Percentiles rank a stretch among this genome's conserved stretches.
Conservation (phyloP, 371 early-diverging fungal species). For the Amoeboaphelidium occidentale region DNA sequence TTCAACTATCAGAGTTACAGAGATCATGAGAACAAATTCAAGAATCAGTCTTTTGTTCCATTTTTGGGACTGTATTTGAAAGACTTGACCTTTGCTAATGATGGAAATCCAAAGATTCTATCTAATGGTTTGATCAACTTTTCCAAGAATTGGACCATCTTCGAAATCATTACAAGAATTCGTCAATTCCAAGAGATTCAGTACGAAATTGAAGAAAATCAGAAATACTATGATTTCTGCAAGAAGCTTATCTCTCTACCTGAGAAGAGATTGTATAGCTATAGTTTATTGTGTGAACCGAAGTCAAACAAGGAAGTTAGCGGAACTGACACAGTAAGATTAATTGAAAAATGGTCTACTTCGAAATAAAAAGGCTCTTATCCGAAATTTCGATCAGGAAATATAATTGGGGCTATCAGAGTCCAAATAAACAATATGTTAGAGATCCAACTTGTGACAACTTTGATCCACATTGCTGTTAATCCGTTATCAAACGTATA, state of each 20-base stretch:
- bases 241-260: background rate
- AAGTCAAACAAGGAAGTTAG: no score
- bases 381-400: slow-evolving; percentile 51
- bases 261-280: background rate
- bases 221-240: background rate
- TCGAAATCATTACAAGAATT: background rate
- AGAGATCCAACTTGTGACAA: slow-evolving; percentile 71
- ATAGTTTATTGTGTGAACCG: background rate
- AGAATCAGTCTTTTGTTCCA: background rate
- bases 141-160: background rate
- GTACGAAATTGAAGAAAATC: background rate
- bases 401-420: slow-evolving; percentile 54
- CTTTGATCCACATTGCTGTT: slow-evolving; percentile 84
- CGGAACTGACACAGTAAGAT: no score
- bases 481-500: slow-evolving; percentile 38
- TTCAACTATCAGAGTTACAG: background rate
- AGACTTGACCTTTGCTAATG: background rate
- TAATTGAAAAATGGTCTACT: no score
- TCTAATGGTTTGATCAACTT: background rate
- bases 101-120: background rate
- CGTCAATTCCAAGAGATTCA: background rate
- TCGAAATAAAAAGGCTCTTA: no score
- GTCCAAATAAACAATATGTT: slow-evolving; percentile 61
- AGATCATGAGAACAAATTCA: background rate
- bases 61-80: background rate